phyloP scores from a whole-genome alignment of 306 rosid species.

The Quillaja saponaria region DNA sequence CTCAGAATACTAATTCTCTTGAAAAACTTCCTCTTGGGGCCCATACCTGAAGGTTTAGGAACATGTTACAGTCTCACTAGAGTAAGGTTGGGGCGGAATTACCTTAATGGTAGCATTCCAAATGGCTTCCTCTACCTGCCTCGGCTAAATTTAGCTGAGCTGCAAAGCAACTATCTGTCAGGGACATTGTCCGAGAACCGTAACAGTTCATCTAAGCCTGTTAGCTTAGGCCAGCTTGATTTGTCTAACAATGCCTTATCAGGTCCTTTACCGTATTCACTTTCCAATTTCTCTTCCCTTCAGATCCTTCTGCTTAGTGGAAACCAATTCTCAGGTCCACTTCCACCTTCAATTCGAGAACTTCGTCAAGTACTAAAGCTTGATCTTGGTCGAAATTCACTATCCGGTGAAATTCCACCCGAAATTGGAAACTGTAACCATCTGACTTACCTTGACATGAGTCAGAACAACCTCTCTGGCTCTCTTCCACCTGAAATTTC shows the following conservation, averaged over 20 bases:
- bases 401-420: constrained; percentile 62
- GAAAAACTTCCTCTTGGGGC: constrained; percentile 78
- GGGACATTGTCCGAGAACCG: constrained; percentile 67
- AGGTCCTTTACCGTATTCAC: constrained; percentile 64
- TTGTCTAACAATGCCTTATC: constrained; percentile 73
- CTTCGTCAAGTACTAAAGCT: constrained; percentile 60
- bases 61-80: constrained; percentile 66
- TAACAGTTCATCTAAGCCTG: constrained; percentile 52
- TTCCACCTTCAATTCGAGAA: constrained; percentile 70
- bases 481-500: constrained; percentile 60
- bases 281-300: constrained; percentile 65
- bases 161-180: constrained; percentile 69
- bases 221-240: constrained; percentile 57
- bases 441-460: constrained; percentile 80
- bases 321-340: constrained; percentile 74
- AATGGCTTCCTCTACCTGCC: constrained; percentile 79
- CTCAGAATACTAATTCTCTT: constrained; percentile 67
- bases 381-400: constrained; percentile 64
- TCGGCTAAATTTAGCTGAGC: constrained; percentile 60
- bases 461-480: constrained; percentile 90
- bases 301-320: constrained; percentile 65
- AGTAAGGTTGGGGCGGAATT: constrained; percentile 72
- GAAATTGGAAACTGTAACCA: constrained; percentile 56
- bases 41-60: constrained; percentile 69
- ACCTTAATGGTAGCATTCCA: constrained; percentile 82